Evolutionary conservation across 768 basidiomycete genomes (phyloP), one percentile per base, ranked within the genome.

Genomic region (Mycena filopes): DNA sequence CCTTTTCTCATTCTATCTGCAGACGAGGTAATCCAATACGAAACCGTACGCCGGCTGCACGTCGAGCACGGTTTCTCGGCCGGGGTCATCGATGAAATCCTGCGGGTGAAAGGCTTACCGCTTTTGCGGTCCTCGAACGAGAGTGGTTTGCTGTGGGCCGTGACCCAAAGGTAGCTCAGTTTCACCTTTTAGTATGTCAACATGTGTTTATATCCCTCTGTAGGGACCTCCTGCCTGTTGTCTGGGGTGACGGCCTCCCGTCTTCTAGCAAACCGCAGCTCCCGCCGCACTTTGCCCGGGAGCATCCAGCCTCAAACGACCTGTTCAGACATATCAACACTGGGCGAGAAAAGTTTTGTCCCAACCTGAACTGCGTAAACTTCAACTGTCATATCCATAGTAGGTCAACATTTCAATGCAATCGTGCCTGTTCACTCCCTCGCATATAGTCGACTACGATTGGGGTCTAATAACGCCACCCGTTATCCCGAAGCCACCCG

Each of bases 1-100:
- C 1, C 2, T 49, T 50, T 65, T 26, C 18, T 21, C 47, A 28
- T 15, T n/a, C 16, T 33, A 15, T 25, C 51, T 46, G 2, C 38
- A 88, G 88, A 73, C 67, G 85, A 86, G 66, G 73, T 85, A 21
- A 82, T 89, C 18, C 78, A 81, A 54, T 70, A 84, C 7, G 84
- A 87, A 72, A 75, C 81, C 9, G 73, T 79, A 11, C 76, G 79
- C 21, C 76, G 82, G 8, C 75, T 89, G 0, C 67, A 78, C 33
- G 50, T 68, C 8, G 49, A 60, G 1, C 63, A 80, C n/a, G 45
- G 65, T 0, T 57, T 87, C 2, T 71, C 75, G 0, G 66, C 75
- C 5, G 50, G 51, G 2, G 77, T 82, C 15, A 80, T 88, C 18
- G 80, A 85, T 63, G 55, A 58, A 7, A 59, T 78, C 12, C 67